Conservation (phyloP, 345 rosid genomes). For the Camelina hispida region DNA sequence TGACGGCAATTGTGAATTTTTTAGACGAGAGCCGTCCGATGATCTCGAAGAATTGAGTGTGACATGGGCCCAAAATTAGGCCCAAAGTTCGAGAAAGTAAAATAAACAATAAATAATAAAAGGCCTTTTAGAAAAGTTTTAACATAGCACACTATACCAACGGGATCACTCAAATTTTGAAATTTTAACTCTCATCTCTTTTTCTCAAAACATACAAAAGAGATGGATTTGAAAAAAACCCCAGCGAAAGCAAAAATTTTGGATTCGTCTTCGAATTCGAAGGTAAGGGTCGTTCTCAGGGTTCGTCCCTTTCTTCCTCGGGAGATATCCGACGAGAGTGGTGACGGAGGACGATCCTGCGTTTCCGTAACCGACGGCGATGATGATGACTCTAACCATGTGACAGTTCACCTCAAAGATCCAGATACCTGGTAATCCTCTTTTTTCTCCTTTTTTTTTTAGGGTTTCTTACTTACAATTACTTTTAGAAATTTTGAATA, state of each 20-base stretch:
- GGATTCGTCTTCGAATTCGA: conserved; percentile 45
- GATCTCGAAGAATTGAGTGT: no score
- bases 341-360: conserved; percentile 45
- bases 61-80: no score
- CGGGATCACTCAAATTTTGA: conserved; percentile 32
- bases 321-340: conserved; percentile 50
- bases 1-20: no score
- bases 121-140: no score
- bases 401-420: conserved; percentile 70
- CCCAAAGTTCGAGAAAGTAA: no score
- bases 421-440: conserved; percentile 62
- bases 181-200: neutral
- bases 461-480: neutral
- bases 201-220: neutral
- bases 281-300: conserved; percentile 66
- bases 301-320: conserved; percentile 76
- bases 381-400: conserved; percentile 49
- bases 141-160: neutral
- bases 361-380: conserved; percentile 55
- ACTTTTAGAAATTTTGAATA: neutral
- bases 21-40: no score
- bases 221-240: conserved; percentile 34
- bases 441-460: neutral
- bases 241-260: conserved; percentile 36
- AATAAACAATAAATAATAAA: no score